These are phyloP conservation scores for Passalora sequoiae DNA, from an alignment of 2,329 filamentous ascomycete genomes.

Conservation along the genomic window DNA sequence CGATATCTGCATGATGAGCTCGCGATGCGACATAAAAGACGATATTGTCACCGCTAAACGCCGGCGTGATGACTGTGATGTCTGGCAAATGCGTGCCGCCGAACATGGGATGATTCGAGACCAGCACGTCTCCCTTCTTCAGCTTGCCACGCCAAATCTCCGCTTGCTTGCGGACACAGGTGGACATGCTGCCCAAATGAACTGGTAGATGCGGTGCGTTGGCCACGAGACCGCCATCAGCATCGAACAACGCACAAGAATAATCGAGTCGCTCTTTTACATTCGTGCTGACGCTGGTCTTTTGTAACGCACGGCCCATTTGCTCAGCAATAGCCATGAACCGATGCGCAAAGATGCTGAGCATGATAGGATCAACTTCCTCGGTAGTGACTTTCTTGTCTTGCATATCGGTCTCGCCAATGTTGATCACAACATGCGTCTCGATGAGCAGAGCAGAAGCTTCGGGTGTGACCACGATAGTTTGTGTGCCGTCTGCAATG, in stretches of 20 bases:
- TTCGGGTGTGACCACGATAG: slow-evolving; percentile 79
- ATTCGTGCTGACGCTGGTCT: slow-evolving; percentile 74
- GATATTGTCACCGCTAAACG: slow-evolving; percentile 69
- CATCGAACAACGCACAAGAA: slow-evolving; percentile 75
- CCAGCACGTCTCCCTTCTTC: slow-evolving; percentile 73
- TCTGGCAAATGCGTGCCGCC: slow-evolving; percentile 80
- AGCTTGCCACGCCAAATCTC: slow-evolving; percentile 75
- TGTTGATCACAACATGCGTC: slow-evolving; percentile 85
- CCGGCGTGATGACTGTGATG: slow-evolving; percentile 74
- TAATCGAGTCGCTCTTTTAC: slow-evolving; percentile 80
- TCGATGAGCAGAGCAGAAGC: slow-evolving; percentile 71
- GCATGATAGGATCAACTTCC: slow-evolving; percentile 68
- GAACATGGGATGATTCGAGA: slow-evolving; percentile 79
- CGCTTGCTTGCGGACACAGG: slow-evolving; percentile 71
- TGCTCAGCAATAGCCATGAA: slow-evolving; percentile 86
- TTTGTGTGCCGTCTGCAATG: slow-evolving; percentile 82
- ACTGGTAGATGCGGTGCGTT: slow-evolving; percentile 76
- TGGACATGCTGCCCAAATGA: slow-evolving; percentile 80
- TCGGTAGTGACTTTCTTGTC: slow-evolving; percentile 47
- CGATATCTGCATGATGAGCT: slow-evolving; percentile 79
- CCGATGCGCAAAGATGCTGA: slow-evolving; percentile 73
- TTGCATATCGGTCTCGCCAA: slow-evolving; percentile 50
- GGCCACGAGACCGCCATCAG: slow-evolving; percentile 68
- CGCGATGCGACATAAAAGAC: slow-evolving; percentile 77
- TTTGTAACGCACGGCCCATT: slow-evolving; percentile 73